Conservation (phyloP, 2,329 filamentous ascomycete genomes). For the Phialemonium atrogriseum region DNA sequence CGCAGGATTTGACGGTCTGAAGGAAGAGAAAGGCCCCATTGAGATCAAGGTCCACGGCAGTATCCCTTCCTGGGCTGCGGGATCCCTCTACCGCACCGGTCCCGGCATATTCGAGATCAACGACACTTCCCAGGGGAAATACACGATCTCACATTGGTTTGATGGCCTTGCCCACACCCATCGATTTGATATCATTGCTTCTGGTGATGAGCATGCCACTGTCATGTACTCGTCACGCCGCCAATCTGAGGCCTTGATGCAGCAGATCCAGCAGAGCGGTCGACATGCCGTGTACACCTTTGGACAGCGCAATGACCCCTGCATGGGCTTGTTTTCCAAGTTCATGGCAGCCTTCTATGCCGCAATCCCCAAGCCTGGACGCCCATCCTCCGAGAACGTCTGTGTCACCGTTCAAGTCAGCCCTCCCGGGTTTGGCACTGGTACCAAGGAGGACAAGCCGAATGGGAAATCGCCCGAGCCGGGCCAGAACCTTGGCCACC, state of each 20-base stretch:
- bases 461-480: slow-evolving; percentile 11
- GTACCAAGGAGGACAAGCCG: slow-evolving; percentile 7
- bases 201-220: slow-evolving; percentile 14
- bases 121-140: slow-evolving; percentile 47
- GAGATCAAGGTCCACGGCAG: slow-evolving; percentile 51
- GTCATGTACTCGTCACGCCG: slow-evolving; percentile 66
- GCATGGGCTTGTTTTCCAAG: slow-evolving; percentile 65
- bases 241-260: slow-evolving; percentile 55
- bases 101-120: slow-evolving; percentile 56
- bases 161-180: slow-evolving; percentile 67
- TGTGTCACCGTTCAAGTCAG: slow-evolving; percentile 59
- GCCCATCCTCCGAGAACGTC: slow-evolving; percentile 42
- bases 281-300: slow-evolving; percentile 52
- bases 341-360: slow-evolving; percentile 51
- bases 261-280: slow-evolving; percentile 53
- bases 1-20: slow-evolving; percentile 53
- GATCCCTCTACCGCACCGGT: slow-evolving; percentile 63
- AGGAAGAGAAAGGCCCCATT: slow-evolving; percentile 55
- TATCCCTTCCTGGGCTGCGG: slow-evolving; percentile 62
- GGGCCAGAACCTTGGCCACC: slow-evolving; percentile 22
- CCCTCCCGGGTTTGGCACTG: slow-evolving; percentile 45
- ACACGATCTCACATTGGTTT: slow-evolving; percentile 65
- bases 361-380: slow-evolving; percentile 14
- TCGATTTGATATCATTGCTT: slow-evolving; percentile 58
- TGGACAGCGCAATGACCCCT: slow-evolving; percentile 65